Evolutionary conservation across 106 monocot genomes (phyloP).

Genomic region (Dendrobium huoshanense): DNA sequence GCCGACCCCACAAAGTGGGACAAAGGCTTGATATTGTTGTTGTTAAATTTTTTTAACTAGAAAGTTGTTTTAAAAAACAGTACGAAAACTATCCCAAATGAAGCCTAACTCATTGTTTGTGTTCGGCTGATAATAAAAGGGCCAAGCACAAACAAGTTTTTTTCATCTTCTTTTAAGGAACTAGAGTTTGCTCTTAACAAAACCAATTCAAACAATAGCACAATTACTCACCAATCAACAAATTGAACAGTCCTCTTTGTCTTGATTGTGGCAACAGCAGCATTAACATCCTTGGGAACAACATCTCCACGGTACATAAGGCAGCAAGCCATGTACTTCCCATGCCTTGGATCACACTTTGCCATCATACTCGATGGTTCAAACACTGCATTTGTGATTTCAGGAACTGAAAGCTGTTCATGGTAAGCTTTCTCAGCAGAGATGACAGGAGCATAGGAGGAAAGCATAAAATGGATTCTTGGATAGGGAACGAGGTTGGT

Average conservation of each 20-base stretch:
- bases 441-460: conserved; percentile 40
- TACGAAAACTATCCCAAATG: too few species aligned
- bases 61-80: too few species aligned
- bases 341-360: conserved; percentile 37
- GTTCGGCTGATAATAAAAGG: too few species aligned
- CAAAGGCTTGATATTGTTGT: too few species aligned
- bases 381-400: conserved; percentile 36
- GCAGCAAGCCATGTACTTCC: conserved; percentile 44
- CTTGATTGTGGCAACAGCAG: conserved; percentile 32
- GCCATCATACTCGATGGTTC: conserved; percentile 39
- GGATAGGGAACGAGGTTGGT: conserved; percentile 41
- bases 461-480: conserved; percentile 41
- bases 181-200: too few species aligned
- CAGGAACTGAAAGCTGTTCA: conserved; percentile 31
- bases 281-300: conserved; percentile 43
- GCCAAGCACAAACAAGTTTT: too few species aligned
- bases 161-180: too few species aligned
- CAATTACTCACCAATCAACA: conserved; percentile 26
- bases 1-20: too few species aligned
- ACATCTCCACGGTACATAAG: conserved; percentile 50
- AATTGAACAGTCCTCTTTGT: conserved; percentile 36
- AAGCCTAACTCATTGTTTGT: too few species aligned
- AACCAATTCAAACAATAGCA: too few species aligned
- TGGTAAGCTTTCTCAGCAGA: conserved; percentile 33
- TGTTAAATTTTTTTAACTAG: too few species aligned